A percentile compares a stretch with the other conserved stretches of the same genome.
phyloP scores from a whole-genome alignment of 352 stramenopile species.

The Phytophthora capsici region DNA sequence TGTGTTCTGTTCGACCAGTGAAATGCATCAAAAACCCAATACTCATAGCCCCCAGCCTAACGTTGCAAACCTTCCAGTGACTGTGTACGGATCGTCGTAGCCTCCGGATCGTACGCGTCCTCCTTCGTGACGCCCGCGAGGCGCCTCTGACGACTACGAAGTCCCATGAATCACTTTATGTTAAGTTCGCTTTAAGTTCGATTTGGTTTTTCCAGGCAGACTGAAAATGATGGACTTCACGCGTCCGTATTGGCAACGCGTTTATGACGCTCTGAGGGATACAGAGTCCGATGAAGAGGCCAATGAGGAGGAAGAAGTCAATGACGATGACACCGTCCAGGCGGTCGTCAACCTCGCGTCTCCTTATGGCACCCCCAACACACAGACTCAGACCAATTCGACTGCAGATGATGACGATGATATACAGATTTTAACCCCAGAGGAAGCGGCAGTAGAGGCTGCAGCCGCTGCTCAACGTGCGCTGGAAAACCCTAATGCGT shows the following conservation, averaged over 20 bases:
- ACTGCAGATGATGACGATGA: conserved; percentile 39
- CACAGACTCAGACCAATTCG: conserved; percentile 1
- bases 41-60: neutral
- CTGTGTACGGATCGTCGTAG: conserved; percentile 32
- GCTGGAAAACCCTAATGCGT: neutral
- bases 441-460: conserved; percentile 28
- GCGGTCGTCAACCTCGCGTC: conserved; percentile 21
- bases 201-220: conserved; percentile 1
- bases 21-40: neutral
- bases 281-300: neutral
- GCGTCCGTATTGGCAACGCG: no score
- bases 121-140: conserved; percentile 41
- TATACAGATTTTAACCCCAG: conserved; percentile 37
- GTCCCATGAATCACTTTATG: conserved; percentile 37
- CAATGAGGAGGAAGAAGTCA: neutral
- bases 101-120: conserved; percentile 51
- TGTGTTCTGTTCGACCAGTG: conserved; percentile 39
- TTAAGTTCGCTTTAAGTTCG: no score
- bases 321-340: neutral
- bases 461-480: conserved; percentile 20
- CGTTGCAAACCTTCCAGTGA: conserved; percentile 43
- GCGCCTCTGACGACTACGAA: conserved; percentile 57
- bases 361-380: neutral
- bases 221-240: neutral
- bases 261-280: no score